Evolutionary conservation across 345 rosid genomes (phyloP), one percentile per base, ranked within the genome.

Genomic region (Euphorbia pulcherrima): DNA sequence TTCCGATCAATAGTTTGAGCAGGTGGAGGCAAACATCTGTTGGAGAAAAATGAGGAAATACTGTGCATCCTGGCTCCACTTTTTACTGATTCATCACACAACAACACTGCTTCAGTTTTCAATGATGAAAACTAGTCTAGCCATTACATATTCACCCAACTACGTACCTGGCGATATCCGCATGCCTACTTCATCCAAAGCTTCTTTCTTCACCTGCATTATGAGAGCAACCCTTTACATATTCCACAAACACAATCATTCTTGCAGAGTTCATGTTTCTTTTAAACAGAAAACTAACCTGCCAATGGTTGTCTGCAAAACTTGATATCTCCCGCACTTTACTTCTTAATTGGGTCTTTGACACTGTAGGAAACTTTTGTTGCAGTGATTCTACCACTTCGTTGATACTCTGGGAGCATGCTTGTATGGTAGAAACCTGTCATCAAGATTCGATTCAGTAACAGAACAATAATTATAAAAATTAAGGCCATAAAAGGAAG

Each of bases 281-380:
- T 11, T 6, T 8, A 35, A 33, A 29, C 3, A 50, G 54, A 16
- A 3, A n/a, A 75, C 90, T 58, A 81, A 94, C 97, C 99, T 91
- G 95, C 99, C 99, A 89, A 46, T 74, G 89, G 62, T 86, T 88
- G 67, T 89, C 92, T 52, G 78, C 85, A 57, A 82, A 94, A 47
- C 90, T 85, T 29, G 97, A 87, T 73, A 94, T 78, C 78, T 94
- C 97, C 23, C 90, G 93, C 47, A 94, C 96, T 86, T 82, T 88
- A 60, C 65, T 87, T 82, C 74, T 83, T 41, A 94, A 67, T 29
- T 81, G 93, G 69, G 89, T 61, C 79, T 85, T 94, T 61, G 97
- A 68, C 28, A 82, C 74, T 67, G 80, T 73, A 30, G 94, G 97
- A 63, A 88, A 86, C 76, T 92, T 90, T 63, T 77, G 84, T 6